phyloP scores from a whole-genome alignment of 148 eudicot genomes.

The Vaccinium darrowii region DNA sequence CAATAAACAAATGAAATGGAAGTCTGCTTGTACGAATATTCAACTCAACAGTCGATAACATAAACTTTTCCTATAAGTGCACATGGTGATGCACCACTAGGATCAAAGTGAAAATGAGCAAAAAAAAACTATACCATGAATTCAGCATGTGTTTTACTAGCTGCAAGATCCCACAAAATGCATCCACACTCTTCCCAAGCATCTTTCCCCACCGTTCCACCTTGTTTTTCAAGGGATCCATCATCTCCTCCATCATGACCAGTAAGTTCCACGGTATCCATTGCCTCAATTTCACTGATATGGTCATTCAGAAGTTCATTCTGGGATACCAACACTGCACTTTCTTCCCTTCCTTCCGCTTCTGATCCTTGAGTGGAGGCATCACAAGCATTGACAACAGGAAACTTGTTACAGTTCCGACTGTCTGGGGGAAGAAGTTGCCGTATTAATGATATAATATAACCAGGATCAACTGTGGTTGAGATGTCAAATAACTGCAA shows the following conservation, averaged over 20 bases:
- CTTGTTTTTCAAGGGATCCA: constrained; percentile 24
- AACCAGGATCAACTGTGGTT: constrained; percentile 92
- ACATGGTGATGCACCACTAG: not conserved
- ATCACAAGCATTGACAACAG: constrained; percentile 22
- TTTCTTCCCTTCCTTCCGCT: constrained; percentile 30
- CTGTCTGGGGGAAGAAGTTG: constrained; percentile 62
- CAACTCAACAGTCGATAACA: not conserved
- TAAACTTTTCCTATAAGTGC: not conserved
- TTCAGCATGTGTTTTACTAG: constrained; percentile 78
- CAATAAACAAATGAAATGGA: not conserved
- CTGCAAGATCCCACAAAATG: constrained; percentile 94
- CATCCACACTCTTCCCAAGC: constrained; percentile 92
- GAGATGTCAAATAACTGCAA: constrained; percentile 77
- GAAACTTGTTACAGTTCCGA: constrained; percentile 23
- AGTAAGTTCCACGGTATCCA: constrained; percentile 37
- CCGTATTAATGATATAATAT: constrained; percentile 85
- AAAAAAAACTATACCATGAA: constrained; percentile 55
- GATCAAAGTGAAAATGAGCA: constrained; percentile 4
- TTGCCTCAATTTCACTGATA: constrained; percentile 33
- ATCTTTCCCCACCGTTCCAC: constrained; percentile 43
- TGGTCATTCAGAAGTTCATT: constrained; percentile 28
- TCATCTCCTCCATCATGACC: constrained; percentile 25
- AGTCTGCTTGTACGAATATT: not conserved
- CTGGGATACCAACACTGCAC: constrained; percentile 20
- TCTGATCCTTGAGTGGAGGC: constrained; percentile 24